Evolutionary conservation across 192 early-diverging fungal genomes (phyloP).

Genomic region (Coemansia sp.): DNA sequence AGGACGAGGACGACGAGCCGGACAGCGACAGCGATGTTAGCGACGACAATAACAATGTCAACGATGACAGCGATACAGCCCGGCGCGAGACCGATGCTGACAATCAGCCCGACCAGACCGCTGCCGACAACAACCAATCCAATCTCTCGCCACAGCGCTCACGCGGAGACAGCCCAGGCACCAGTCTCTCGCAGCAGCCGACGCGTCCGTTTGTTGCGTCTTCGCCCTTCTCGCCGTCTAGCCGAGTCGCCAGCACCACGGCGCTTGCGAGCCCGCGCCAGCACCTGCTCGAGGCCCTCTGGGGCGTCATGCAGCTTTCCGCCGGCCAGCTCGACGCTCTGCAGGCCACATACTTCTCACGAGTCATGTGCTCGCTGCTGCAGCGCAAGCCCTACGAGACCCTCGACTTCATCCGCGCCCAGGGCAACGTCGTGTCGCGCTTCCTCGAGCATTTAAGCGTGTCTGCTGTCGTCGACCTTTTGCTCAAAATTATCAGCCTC

Average conservation of each 20-base stretch:
- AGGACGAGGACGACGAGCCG: constrained; percentile 11
- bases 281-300: constrained; percentile 77
- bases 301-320: constrained; percentile 75
- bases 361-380: constrained; percentile 84
- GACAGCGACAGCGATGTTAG: constrained; percentile 4
- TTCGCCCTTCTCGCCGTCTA: constrained; percentile 8
- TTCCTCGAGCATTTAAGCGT: constrained; percentile 83
- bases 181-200: constrained; percentile 5
- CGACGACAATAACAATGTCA: neutral
- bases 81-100: neutral
- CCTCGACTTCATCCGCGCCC: constrained; percentile 77
- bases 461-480: constrained; percentile 84
- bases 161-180: constrained; percentile 7
- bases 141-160: constrained; percentile 9
- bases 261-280: constrained; percentile 14
- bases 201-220: neutral
- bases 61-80: neutral
- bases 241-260: neutral
- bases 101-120: neutral
- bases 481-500: constrained; percentile 90
- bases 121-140: constrained; percentile 5
- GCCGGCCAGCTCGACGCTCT: constrained; percentile 70
- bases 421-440: constrained; percentile 70
- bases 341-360: constrained; percentile 88
- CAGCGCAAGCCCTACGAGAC: constrained; percentile 90